phyloP scores from a whole-genome alignment of 2,329 filamentous ascomycete species.

The Proliferodiscus dingleyae region DNA sequence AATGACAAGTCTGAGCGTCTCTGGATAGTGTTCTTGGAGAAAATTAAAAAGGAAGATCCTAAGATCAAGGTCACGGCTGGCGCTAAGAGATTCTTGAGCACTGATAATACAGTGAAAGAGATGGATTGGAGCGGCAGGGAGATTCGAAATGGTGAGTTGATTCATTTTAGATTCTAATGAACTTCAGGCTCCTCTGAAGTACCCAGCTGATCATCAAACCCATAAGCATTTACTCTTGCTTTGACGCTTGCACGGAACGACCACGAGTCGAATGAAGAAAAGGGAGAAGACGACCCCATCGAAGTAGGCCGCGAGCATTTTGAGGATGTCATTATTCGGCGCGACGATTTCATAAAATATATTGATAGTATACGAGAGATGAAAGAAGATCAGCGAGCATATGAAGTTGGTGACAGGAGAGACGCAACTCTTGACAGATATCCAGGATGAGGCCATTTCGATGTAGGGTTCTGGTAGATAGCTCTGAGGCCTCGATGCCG shows the following conservation, averaged over 20 bases:
- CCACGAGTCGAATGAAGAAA: background rate
- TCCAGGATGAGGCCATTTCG: background rate
- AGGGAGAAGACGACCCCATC: background rate
- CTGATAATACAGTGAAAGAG: conserved; percentile 3
- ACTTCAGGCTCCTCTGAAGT: no score
- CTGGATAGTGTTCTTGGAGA: conserved; percentile 17
- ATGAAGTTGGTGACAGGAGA: background rate
- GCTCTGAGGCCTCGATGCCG: no score
- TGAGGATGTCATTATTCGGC: background rate
- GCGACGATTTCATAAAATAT: conserved; percentile 1
- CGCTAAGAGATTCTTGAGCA: conserved; percentile 6
- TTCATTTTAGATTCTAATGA: background rate
- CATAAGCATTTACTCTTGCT: background rate
- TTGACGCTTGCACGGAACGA: background rate
- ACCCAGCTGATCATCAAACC: background rate
- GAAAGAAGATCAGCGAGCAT: background rate
- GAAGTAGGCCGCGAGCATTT: conserved; percentile 1
- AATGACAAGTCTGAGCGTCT: conserved; percentile 18
- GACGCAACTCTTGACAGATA: background rate
- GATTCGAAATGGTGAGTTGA: conserved; percentile 13
- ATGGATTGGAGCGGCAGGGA: conserved; percentile 16
- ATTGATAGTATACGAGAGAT: conserved; percentile 3
- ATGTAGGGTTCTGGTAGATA: background rate
- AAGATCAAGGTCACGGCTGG: conserved; percentile 1
- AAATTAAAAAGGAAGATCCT: conserved; percentile 7